Evolutionary conservation across 2,329 filamentous ascomycete species (phyloP).

Genomic region (Paecilomyces dactylethromorphus): DNA sequence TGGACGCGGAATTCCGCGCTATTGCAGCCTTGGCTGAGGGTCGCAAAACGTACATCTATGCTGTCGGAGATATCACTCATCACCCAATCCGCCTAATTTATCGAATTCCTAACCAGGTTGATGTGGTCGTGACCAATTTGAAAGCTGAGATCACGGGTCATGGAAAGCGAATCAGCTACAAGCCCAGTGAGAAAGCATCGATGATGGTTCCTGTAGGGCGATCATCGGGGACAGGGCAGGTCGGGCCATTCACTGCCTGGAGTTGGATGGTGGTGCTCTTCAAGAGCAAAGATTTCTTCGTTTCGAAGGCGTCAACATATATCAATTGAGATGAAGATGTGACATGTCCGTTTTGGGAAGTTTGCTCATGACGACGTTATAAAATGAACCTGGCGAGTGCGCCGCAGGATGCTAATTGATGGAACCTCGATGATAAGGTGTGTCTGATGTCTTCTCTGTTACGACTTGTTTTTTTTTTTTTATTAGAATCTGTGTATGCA

Average conservation of each 20-base stretch:
- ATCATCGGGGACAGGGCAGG: slow-evolving; percentile 8
- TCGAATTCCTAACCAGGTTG: slow-evolving; percentile 3
- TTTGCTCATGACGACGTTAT: background rate
- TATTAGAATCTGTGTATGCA: background rate
- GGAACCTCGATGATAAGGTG: background rate
- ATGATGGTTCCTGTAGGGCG: slow-evolving; percentile 9
- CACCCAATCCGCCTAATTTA: slow-evolving; percentile 3
- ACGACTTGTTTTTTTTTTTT: background rate
- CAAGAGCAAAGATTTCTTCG: slow-evolving; percentile 15
- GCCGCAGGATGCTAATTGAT: background rate
- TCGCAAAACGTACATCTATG: slow-evolving; percentile 7
- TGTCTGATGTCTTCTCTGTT: background rate
- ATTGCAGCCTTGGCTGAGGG: background rate
- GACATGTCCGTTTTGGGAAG: background rate
- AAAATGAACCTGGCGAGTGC: background rate
- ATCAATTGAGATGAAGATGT: background rate
- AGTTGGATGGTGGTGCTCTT: slow-evolving; percentile 8
- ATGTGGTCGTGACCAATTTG: slow-evolving; percentile 8
- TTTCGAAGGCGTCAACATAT: background rate
- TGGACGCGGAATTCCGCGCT: slow-evolving; percentile 11
- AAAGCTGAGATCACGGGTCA: slow-evolving; percentile 9
- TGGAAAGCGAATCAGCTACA: slow-evolving; percentile 6
- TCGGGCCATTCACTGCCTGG: slow-evolving; percentile 5
- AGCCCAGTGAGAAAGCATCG: background rate
- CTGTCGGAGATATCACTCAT: slow-evolving; percentile 10